Base-by-base conservation (phyloP, 805 yeast genomes). In the Metschnikowia gruessii region DNA sequence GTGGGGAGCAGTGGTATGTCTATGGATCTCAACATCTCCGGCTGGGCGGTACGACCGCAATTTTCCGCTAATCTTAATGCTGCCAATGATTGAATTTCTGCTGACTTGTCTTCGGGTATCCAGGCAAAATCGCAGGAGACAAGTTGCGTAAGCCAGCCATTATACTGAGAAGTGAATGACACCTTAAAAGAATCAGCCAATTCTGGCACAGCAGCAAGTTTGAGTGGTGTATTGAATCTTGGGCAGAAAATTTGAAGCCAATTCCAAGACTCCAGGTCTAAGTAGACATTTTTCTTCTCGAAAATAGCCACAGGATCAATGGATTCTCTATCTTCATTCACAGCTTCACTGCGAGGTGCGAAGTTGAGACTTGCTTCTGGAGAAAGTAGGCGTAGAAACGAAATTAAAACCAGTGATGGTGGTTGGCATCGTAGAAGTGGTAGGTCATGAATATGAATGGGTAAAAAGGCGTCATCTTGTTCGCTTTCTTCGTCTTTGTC, bases 41-140 rank as follows among this genome's bases (percentile, higher is more conserved):
- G 95, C 44, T 80, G 82, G 0, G 96, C 94, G 0, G 91, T 80
- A 37, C 95, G 70, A 2, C 97, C 97, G 55, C 95, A 85, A 49
- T 82, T 81, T 53, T 88, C 94, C 0, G 95, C 79, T 21, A 92
- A 73, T 36, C 96, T 63, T 18, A 72, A 56, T 15, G 95, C 77
- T 0, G 94, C 82, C 42, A 73, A 63, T 26, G 78, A 73, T 51
- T 80, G 64, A 11, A 91, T 70, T 3, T 70, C 75, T 33, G 61
- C 64, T 6, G 58, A 59, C 0, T 63, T 70, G 1, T 56, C 62
- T 2, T 62, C 68, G 1, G 54, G 42, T 1, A 79, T 55, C 82
- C 86, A 78, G 0, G 56, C 50, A 40, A 87, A 61, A 1, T 75
- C 69, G 1, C 72, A 70, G 0, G 88, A 62, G 18, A 81, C 63